These are phyloP conservation scores for Colletotrichum lini DNA, from an alignment of 2,329 filamentous ascomycete genomes.

Conservation along the genomic window DNA sequence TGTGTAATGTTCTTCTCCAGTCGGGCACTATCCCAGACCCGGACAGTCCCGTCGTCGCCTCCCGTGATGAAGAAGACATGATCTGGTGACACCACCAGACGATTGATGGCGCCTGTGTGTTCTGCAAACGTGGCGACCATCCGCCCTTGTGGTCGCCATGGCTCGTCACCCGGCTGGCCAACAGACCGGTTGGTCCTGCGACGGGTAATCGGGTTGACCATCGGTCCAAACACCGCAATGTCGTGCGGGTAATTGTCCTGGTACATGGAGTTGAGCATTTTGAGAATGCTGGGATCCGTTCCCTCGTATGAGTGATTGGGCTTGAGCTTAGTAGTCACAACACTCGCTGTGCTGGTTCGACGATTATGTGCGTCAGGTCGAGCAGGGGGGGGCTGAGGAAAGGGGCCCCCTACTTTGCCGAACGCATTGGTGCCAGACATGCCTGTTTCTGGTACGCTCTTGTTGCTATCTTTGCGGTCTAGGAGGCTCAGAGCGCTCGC, in stretches of 20 bases:
- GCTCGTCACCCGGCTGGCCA: constrained; percentile 67
- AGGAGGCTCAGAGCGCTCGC: constrained; percentile 72
- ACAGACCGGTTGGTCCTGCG: constrained; percentile 65
- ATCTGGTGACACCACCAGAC: constrained; percentile 87
- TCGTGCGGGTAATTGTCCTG: constrained; percentile 78
- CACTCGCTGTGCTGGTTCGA: constrained; percentile 46
- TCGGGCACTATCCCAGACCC: constrained; percentile 91
- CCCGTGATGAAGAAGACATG: constrained; percentile 96
- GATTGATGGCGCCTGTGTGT: constrained; percentile 85
- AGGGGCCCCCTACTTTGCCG: constrained; percentile 72
- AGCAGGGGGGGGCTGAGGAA: constrained; percentile 55
- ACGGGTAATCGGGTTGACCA: constrained; percentile 78
- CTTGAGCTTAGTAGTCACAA: constrained; percentile 33
- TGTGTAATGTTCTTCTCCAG: constrained; percentile 93
- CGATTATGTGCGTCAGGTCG: constrained; percentile 52
- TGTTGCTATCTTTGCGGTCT: constrained; percentile 71
- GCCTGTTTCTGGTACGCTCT: constrained; percentile 71
- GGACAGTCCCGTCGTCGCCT: constrained; percentile 91
- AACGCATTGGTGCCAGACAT: constrained; percentile 73
- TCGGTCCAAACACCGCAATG: constrained; percentile 81
- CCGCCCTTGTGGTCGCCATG: constrained; percentile 88
- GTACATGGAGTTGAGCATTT: constrained; percentile 88
- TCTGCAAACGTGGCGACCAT: constrained; percentile 92
- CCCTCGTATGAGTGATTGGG: constrained; percentile 86
- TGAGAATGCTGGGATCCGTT: constrained; percentile 77